These are phyloP conservation scores for Phytomonas sp. DNA, from an alignment of 208 protist genomes.

Conservation along the genomic window DNA sequence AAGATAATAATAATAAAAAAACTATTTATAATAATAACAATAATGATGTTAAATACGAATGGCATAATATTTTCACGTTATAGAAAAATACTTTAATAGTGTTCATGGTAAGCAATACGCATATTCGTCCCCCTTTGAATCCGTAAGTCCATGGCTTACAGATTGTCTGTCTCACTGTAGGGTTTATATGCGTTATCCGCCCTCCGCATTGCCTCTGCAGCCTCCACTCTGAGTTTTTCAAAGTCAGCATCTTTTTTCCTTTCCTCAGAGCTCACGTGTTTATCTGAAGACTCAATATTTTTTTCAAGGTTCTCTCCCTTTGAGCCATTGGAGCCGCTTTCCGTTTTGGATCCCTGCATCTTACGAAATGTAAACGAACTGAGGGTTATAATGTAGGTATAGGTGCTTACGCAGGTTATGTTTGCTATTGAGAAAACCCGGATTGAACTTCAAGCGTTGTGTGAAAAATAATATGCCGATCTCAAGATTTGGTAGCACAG, in stretches of 20 bases:
- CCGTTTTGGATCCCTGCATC: neutral
- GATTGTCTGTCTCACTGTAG: slow-evolving; percentile 4
- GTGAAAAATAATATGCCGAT: neutral
- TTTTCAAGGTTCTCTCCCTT: neutral
- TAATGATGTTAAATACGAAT: slow-evolving; percentile 6
- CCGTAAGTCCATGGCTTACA: neutral
- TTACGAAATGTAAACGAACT: neutral
- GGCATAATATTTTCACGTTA: neutral
- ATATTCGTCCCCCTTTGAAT: neutral
- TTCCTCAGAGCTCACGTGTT: neutral
- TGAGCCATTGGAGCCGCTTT: neutral
- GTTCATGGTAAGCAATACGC: neutral
- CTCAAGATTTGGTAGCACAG: neutral
- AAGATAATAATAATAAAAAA: neutral
- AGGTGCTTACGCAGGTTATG: neutral
- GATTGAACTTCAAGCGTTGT: neutral
- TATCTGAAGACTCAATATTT: neutral
- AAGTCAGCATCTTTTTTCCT: neutral
- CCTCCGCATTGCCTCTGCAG: slow-evolving; percentile 6
- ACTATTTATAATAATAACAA: neutral
- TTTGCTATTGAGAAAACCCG: neutral
- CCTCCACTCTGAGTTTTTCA: slow-evolving; percentile 3
- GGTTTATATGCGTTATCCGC: slow-evolving; percentile 4
- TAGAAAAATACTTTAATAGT: slow-evolving; percentile 2
- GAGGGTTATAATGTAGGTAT: neutral